Conservation (phyloP, 192 early-diverging fungal genomes). For the Backusella parvicylindrica region DNA sequence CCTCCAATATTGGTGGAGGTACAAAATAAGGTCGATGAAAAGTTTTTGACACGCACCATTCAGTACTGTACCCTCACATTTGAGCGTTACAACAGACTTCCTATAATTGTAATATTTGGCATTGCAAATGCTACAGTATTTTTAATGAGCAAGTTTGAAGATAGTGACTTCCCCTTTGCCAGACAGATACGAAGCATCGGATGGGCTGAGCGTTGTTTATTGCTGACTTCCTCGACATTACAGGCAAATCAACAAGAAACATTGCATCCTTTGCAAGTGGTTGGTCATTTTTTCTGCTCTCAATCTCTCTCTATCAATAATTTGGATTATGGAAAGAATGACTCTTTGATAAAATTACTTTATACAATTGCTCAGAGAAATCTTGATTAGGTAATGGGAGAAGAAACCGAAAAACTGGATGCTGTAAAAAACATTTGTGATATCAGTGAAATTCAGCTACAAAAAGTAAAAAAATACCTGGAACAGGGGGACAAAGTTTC, state of each 20-base stretch:
- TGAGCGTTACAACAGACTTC: not conserved
- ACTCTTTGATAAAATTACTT: conserved; percentile 1
- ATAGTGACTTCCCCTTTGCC: not conserved
- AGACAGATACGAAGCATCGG: not conserved
- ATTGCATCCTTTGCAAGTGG: not conserved
- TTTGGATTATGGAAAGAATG: not conserved
- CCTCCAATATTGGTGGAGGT: no score
- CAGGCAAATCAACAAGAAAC: not conserved
- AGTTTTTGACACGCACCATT: not conserved
- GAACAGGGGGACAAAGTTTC: conserved; percentile 6
- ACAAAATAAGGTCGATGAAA: not conserved
- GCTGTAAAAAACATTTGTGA: not conserved
- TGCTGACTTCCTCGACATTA: not conserved
- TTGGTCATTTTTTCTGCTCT: not conserved
- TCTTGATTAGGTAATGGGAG: conserved; percentile 1
- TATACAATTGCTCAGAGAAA: not conserved
- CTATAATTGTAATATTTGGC: not conserved
- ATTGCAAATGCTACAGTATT: not conserved
- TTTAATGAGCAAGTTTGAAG: not conserved
- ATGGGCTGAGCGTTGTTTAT: not conserved
- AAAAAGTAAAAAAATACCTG: conserved; percentile 8
- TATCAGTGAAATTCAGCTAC: conserved; percentile 4
- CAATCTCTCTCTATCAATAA: not conserved
- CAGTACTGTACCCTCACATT: not conserved
- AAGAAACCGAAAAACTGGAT: conserved; percentile 2